Percentiles rank a stretch among this genome's conserved stretches.
Conservation (phyloP, 176 grass and related monocot genomes). For the Musa troglodytarum region DNA sequence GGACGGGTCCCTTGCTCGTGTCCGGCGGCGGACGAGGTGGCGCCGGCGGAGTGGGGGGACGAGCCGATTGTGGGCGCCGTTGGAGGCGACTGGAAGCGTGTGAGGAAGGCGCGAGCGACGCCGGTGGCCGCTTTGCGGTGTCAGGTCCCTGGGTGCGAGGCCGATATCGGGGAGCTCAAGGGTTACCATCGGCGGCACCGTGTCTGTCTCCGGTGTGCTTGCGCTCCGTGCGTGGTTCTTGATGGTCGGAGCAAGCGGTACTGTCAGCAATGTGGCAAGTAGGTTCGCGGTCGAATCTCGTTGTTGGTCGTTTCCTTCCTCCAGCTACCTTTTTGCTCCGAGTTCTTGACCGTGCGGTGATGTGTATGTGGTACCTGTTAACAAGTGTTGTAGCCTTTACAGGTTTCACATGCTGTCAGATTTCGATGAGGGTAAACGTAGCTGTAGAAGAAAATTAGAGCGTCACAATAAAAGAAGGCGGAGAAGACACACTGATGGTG, state of each 20-base stretch:
- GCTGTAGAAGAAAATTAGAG: slow-evolving; percentile 91
- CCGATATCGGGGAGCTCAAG: slow-evolving; percentile 70
- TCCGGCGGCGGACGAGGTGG: background rate
- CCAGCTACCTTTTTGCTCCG: slow-evolving; percentile 5
- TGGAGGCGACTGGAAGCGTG: slow-evolving; percentile 24
- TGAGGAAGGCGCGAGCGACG: slow-evolving; percentile 10
- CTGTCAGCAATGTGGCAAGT: slow-evolving; percentile 97
- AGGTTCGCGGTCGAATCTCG: slow-evolving; percentile 11
- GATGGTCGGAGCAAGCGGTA: slow-evolving; percentile 60
- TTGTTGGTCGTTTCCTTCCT: background rate
- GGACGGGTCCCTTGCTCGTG: slow-evolving; percentile 71
- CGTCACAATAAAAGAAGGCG: slow-evolving; percentile 81
- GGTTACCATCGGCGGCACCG: slow-evolving; percentile 82
- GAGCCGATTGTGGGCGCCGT: slow-evolving; percentile 1
- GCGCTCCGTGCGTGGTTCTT: slow-evolving; percentile 40
- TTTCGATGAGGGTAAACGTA: slow-evolving; percentile 95
- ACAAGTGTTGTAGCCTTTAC: slow-evolving; percentile 8
- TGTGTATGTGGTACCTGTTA: background rate
- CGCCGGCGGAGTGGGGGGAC: background rate
- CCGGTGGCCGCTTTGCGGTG: slow-evolving; percentile 43
- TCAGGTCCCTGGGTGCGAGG: slow-evolving; percentile 69
- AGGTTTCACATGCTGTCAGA: slow-evolving; percentile 86
- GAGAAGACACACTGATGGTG: slow-evolving; percentile 53
- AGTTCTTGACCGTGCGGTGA: background rate
- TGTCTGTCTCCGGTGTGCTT: slow-evolving; percentile 68